Base-by-base conservation (phyloP, 371 early-diverging fungal species). In the Haplosporangium sp. region DNA sequence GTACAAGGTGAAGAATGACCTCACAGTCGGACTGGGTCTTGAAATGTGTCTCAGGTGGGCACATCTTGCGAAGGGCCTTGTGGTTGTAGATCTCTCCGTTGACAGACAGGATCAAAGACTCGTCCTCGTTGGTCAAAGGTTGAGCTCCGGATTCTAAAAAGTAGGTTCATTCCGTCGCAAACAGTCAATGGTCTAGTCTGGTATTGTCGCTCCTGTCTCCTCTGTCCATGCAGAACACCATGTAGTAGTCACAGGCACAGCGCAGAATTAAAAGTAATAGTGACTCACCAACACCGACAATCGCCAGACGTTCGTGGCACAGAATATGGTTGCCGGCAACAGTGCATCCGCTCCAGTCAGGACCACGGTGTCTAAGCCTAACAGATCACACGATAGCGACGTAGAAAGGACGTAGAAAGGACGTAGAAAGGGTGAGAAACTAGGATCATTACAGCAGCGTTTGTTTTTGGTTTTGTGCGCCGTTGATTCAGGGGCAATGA, bases 41-140 rank as follows among this genome's bases (percentile, higher is more conserved):
- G 89, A 97, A 97, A 53, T 62, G 67, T 46, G 83, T 85, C 68
- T 83, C 86, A 53, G 76, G 69, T 74, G 81, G 72, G 86, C 94
- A 94, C 69, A 97, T 85, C 73, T 89, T 88, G 67, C 93, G 88
- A 29, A 98, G 90, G 21, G 89, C 85, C 76, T 92, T 91, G 85
- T 98, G 96, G 93, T 98, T 98, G 87, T 98, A 98, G 83, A 98
- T 98, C 83, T 98, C 98, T 64, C 97, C 98, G 85, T 98, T 98
- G 74, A 96, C 98, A 48, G 92, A 85, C 59, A 98, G 89, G 59
- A 97, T 85, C 37, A 96, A 65, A 40, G 91, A 80, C 52, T 90
- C 94, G 70, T 96, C 97, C 20, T 87, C 91, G 85, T 93, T 95
- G 82, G 94, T 91, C 72, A 98, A 84, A n/a, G 98, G 98, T 83